These are phyloP conservation scores for Strobilomyces confusus DNA, from an alignment of 768 basidiomycete species.

Conservation along the genomic window DNA sequence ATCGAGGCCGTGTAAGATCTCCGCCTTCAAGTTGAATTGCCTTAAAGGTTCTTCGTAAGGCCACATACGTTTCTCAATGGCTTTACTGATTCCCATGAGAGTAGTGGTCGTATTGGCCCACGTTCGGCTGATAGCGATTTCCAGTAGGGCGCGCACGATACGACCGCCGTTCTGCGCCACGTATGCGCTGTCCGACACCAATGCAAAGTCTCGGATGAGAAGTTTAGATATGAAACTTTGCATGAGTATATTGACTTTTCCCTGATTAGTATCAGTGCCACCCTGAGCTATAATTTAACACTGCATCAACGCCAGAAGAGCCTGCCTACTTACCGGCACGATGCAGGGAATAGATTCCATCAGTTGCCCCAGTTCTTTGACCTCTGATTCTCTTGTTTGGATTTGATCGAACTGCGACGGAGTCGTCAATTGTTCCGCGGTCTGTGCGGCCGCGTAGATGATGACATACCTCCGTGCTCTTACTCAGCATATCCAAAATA, in stretches of 20 bases:
- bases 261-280: slow-evolving; percentile 59
- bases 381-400: slow-evolving; percentile 87
- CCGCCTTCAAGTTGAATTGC: slow-evolving; percentile 74
- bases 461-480: slow-evolving; percentile 78
- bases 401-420: slow-evolving; percentile 82
- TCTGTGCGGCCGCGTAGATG: neutral
- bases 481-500: slow-evolving; percentile 78
- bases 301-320: neutral
- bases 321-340: slow-evolving; percentile 54
- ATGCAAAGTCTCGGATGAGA: slow-evolving; percentile 88
- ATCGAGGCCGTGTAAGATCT: slow-evolving; percentile 74
- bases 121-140: slow-evolving; percentile 89
- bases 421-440: neutral
- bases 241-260: slow-evolving; percentile 92
- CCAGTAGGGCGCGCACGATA: slow-evolving; percentile 89
- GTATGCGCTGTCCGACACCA: slow-evolving; percentile 93
- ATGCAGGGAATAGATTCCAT: slow-evolving; percentile 71
- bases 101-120: slow-evolving; percentile 82
- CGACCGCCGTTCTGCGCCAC: slow-evolving; percentile 93
- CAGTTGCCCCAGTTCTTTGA: slow-evolving; percentile 73
- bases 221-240: slow-evolving; percentile 85
- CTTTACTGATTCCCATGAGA: slow-evolving; percentile 89
- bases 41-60: slow-evolving; percentile 88
- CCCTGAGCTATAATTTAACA: slow-evolving; percentile 40
- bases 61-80: slow-evolving; percentile 90